These are phyloP conservation scores for Acephala macrosclerotiorum DNA, from an alignment of 2,329 filamentous ascomycete genomes.

Conservation along the genomic window DNA sequence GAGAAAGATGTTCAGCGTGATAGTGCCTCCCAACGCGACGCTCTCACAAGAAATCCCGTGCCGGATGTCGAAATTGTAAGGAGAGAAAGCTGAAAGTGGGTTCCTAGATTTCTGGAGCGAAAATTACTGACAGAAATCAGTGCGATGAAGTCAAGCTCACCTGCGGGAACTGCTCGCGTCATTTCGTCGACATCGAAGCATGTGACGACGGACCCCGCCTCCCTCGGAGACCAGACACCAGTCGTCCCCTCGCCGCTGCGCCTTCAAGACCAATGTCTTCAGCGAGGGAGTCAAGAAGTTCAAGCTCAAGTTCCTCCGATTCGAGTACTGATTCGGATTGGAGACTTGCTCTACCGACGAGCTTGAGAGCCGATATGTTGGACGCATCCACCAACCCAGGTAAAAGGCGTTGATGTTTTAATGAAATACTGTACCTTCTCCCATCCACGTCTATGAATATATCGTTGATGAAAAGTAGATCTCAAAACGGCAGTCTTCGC, in stretches of 20 bases:
- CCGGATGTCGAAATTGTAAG: constrained; percentile 34
- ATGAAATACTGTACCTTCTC: constrained; percentile 28
- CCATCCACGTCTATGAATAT: background rate
- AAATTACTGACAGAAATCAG: constrained; percentile 7
- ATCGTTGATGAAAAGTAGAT: constrained; percentile 15
- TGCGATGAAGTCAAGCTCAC: constrained; percentile 28
- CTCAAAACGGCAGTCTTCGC: constrained; percentile 24
- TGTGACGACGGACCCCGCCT: constrained; percentile 18
- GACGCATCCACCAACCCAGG: constrained; percentile 25
- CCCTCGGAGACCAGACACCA: background rate
- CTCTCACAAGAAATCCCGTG: constrained; percentile 33
- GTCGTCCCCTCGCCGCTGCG: background rate
- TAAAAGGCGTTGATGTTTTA: constrained; percentile 24
- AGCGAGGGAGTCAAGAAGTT: background rate
- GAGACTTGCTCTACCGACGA: constrained; percentile 6
- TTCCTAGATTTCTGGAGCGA: background rate
- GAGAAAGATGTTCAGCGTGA: constrained; percentile 23
- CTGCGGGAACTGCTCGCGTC: constrained; percentile 23
- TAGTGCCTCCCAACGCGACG: constrained; percentile 21
- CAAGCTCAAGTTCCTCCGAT: background rate
- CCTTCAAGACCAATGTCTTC: background rate
- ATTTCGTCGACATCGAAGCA: constrained; percentile 12
- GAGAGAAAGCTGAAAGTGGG: constrained; percentile 33
- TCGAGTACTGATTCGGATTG: background rate
- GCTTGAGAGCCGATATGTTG: constrained; percentile 12